Base-by-base conservation (phyloP, 768 basidiomycete genomes). In the Amanita phalloides region DNA sequence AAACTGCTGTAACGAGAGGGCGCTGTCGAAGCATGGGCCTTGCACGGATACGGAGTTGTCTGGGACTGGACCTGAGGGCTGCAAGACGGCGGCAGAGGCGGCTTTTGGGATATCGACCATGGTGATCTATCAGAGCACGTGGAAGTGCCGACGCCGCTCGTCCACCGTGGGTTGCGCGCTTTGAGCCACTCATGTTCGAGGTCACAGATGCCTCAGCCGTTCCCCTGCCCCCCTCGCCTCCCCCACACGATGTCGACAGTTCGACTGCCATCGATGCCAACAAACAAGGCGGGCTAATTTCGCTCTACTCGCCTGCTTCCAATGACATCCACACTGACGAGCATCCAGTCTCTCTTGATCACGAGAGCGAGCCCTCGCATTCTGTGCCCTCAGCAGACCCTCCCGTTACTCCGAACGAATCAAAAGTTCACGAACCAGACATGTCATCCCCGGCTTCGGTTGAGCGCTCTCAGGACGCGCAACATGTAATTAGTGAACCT, bases 11-110 rank as follows among this genome's bases (percentile, higher is more conserved):
- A 99, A 70, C 44, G 81, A 80, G 20, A 79, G 62, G 1, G 73
- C 66, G n/a, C 77, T 64, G 55, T 89, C 86, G 58, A 98, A 88
- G 65, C 94, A 76, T 9, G 96, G 96, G 0, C 96, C 96, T 62
- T 82, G 70, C 17, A 98, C 90, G 2, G 86, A 69, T 11, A 88
- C 66, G 0, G 85, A 79, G 35, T 76, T 69, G 14, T 74, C 70
- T 4, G 85, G 75, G 26, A 93, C 64, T 11, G 87, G 81, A 25
- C 81, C 85, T 4, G 90, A 92, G 39, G 75, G 79, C 60, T 82
- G 78, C 30, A 94, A 68, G 20, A 94, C 77, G n/a, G 88, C 87
- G 9, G 82, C 79, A 51, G 89, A 79, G 17, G 84, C 86, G 33
- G 57, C 73, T 26, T 65, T 53, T 6, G 89, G 89, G 25, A 85